Evolutionary conservation across 2,329 filamentous ascomycete species (phyloP), one percentile per base, ranked within the genome.

Genomic region (Domatiomyces catenatus): DNA sequence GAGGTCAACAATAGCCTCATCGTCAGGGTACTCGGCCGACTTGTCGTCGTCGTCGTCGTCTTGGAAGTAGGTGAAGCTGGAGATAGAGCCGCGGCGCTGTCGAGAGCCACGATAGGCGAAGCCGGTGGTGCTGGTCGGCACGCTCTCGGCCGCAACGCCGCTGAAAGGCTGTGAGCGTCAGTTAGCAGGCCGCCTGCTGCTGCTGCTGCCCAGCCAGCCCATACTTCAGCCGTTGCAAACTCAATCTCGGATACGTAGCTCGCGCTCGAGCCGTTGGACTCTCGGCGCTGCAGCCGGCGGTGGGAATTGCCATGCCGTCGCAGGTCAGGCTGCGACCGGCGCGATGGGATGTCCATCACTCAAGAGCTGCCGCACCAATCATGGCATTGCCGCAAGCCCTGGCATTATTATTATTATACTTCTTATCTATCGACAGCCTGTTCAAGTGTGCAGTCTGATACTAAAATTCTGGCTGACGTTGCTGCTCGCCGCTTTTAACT

Each of bases 191-290:
- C 8, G 43, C 10, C 8, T 45, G 43, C 7, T 8, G 43, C 12
- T 45, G 43, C 17, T 45, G 42, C 44, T 48, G 28, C 19, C 51
- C 20, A 58, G 52, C 61, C 22, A 3, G 6, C 6, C 3, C 68
- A 49, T 63, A 92, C 86, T 77, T 96, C 90, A 65, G 94, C 86
- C 48, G 93, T 87, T 18, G 92, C 90, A 92, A 98, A 96, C 66
- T 95, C 90, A n/a, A 96, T 89, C 67, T 94, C 87, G 58, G 87
- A 87, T 60, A 94, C 83, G 59, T 95, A 82, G 67, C 86, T 94
- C 36, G 81, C 67, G 58, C 71, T 75, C 8, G 12, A 44, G 17
- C 44, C 43, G 61, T 86, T 86, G 48, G 81, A 84, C 57, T 74
- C 74, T 50, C 83, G 73, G 49, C 81, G 73, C 66, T 86, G 86